phyloP scores from a whole-genome alignment of 2,329 filamentous ascomycete species.

The Fusarium bulbicola region DNA sequence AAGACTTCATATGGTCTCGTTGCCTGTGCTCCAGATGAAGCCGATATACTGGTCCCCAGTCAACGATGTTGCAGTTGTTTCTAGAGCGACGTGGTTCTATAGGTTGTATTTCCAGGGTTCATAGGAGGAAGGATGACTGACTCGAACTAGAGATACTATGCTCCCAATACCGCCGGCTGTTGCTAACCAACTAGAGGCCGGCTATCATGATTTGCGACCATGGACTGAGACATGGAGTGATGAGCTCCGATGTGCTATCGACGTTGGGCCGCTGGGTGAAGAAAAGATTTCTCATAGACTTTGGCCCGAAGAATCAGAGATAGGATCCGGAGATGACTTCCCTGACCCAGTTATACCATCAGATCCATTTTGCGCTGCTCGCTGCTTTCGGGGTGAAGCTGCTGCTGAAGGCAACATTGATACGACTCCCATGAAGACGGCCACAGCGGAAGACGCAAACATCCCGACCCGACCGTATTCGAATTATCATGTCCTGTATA shows the following conservation, averaged over 20 bases:
- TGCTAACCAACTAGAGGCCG: conserved; percentile 91
- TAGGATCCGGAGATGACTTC: conserved; percentile 26
- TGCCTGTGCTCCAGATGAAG: conserved; percentile 87
- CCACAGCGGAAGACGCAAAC: conserved; percentile 48
- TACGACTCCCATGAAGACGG: conserved; percentile 41
- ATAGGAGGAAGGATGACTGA: conserved; percentile 23
- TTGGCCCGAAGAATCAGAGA: conserved; percentile 71
- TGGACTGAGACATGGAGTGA: conserved; percentile 95
- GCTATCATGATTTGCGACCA: conserved; percentile 84
- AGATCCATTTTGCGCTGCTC: conserved; percentile 67
- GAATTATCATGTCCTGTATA: conserved; percentile 87
- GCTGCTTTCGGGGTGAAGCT: conserved; percentile 68
- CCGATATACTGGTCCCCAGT: conserved; percentile 98
- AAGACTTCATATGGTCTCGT: conserved; percentile 86
- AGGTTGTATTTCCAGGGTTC: conserved; percentile 53
- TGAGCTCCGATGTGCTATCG: conserved; percentile 87
- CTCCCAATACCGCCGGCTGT: conserved; percentile 84
- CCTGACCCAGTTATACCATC: conserved; percentile 57
- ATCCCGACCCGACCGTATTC: conserved; percentile 68
- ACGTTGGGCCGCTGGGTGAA: conserved; percentile 89
- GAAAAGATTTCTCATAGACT: conserved; percentile 87
- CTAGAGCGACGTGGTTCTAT: conserved; percentile 96
- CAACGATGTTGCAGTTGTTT: conserved; percentile 84
- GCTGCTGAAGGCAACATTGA: conserved; percentile 63
- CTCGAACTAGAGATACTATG: conserved; percentile 77